Evolutionary conservation across 108 stramenopile genomes (phyloP), one percentile per base, ranked within the genome.

Genomic region (Skeletonema grethae): DNA sequence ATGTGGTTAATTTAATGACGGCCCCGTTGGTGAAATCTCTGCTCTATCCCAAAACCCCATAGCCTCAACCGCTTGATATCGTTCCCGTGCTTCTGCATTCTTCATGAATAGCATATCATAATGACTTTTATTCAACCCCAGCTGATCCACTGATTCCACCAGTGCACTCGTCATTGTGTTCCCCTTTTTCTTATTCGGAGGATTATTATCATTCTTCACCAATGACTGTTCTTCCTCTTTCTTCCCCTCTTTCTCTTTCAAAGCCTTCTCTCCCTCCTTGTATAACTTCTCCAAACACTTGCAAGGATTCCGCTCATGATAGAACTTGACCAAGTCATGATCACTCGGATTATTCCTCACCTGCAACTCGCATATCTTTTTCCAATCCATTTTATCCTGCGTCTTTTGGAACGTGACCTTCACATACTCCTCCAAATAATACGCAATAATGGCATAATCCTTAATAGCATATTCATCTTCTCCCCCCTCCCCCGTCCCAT

Each of bases 401-500:
- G 22, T 53, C 22, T 53, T 53, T 7, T 8, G 4, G 0, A 53
- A 1, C 1, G 20, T 53, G 0, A 53, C 22, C 1, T 15, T n/a
- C 0, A 53, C 22, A 22, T 53, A 53, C n/a, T 53, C 20, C 22
- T 53, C 50, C 18, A 53, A n/a, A n/a, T 53, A 53, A 22, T 22
- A 22, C 4, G 50, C 50, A 22, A 53, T 53, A 53, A 53, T 53
- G 5, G 50, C 50, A 53, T 53, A 53, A 24, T 53, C 50, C n/a
- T 53, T 53, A 6, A 22, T 24, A 0, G 50, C 50, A 53, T 53
- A 22, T 7, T 20, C 20, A 53, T 53, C 50, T 53, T 22, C 50
- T 1, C 50, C 50, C 18, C 50, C 50, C 20, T 53, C 50, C 15
- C 20, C 20, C 20, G 50, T 53, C 8, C 50, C 50, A 20, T 53